Evolutionary conservation across 225 moss, liverwort and hornwort genomes (phyloP).

Genomic region (Straminergon stramineum): DNA sequence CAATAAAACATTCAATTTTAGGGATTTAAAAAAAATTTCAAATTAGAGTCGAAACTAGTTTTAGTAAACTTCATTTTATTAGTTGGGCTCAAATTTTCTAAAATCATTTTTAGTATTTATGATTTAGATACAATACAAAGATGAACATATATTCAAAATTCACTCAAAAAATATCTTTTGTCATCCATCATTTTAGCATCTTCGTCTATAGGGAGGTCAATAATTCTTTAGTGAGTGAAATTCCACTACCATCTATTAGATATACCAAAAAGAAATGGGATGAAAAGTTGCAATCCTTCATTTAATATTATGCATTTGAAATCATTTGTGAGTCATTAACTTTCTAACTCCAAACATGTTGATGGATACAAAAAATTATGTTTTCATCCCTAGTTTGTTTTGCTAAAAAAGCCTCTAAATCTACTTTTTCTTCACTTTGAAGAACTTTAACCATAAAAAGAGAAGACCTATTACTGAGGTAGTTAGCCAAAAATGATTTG

Average conservation of each 20-base stretch:
- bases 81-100: rapidly evolving
- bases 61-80: background rate
- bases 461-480: background rate
- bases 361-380: rapidly evolving
- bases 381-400: background rate
- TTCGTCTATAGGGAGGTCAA: background rate
- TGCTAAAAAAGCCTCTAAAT: background rate
- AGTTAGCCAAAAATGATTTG: background rate
- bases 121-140: rapidly evolving
- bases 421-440: background rate
- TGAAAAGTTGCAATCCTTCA: background rate
- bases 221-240: background rate
- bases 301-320: background rate
- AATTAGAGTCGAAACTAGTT: background rate
- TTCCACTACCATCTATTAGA: background rate
- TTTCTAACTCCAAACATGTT: background rate
- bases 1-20: background rate
- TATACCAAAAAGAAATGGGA: background rate
- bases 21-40: background rate
- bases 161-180: background rate
- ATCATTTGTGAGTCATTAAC: background rate
- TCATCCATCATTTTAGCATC: background rate
- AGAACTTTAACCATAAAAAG: rapidly evolving
- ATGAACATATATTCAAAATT: background rate
- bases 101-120: background rate